Evolutionary conservation across 768 basidiomycete genomes (phyloP).

Genomic region (Phylloporus arenicola): DNA sequence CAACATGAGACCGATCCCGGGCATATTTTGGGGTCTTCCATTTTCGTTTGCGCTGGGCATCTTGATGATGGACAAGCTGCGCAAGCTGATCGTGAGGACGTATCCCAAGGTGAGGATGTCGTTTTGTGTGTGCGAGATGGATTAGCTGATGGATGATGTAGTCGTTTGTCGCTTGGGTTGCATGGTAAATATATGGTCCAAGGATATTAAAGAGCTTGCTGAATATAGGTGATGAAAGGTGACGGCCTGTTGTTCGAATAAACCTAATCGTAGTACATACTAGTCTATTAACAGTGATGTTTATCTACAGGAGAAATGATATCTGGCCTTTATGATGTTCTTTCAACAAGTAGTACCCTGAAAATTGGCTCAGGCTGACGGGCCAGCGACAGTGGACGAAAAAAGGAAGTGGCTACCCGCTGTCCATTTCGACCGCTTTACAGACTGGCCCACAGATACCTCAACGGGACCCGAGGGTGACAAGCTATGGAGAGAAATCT

Average conservation of each 20-base stretch:
- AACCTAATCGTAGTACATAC: background rate
- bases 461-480: too few relatives aligned
- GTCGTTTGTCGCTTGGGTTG: conserved; percentile 24
- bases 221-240: background rate
- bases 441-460: too few relatives aligned
- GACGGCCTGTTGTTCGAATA: background rate
- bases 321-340: too few relatives aligned
- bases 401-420: too few relatives aligned
- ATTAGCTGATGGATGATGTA: conserved; percentile 3
- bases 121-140: too few relatives aligned
- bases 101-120: conserved; percentile 35
- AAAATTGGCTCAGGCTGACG: too few relatives aligned
- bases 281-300: background rate
- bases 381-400: too few relatives aligned
- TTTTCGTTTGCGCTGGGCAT: conserved; percentile 39
- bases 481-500: too few relatives aligned
- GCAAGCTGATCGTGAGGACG: conserved; percentile 41
- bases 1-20: conserved; percentile 36
- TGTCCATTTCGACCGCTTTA: too few relatives aligned
- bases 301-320: background rate
- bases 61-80: conserved; percentile 39
- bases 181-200: conserved; percentile 8
- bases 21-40: conserved; percentile 43
- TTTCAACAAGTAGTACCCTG: too few relatives aligned
- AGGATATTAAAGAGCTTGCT: background rate